Evolutionary conservation across 208 protist genomes (phyloP), one percentile per base, ranked within the genome.

Genomic region (Angomonas desouzai): DNA sequence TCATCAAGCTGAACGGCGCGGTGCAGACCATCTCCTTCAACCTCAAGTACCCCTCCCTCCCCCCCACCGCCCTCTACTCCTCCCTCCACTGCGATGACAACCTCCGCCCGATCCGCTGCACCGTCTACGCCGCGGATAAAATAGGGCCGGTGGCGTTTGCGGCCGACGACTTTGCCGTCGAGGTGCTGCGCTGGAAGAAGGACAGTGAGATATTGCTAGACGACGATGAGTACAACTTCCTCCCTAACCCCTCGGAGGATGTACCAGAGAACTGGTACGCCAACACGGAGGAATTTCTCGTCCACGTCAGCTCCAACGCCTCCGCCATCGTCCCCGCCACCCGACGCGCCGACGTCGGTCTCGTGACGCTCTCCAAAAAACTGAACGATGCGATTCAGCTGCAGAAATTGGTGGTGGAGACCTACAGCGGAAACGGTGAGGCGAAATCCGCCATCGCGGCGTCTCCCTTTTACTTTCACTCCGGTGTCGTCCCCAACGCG

Each of bases 381-480:
- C 6, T 65, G 11, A 65, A 56, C 60, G 48, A 65, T 40, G 48
- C 27, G 25, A 65, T 56, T 55, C 60, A 65, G 9, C 40, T 28
- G 4, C 40, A 55, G 29, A 18, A 27, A 13, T 40, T 56, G 9
- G 11, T 7, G 2, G 60, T 65, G 4, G 11, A 36, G 6, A 38
- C 34, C 6, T n/a, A 62, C 34, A n/a, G 32, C 13, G 36, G 36
- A n/a, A 62, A 18, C 55, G 48, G 27, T 7, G 3, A 48, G 13
- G 23, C 6, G 2, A 58, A 51, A 48, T 6, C 45, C 18, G 75
- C 72, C 27, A 67, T 85, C 18, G 63, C 28, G 9, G 75, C 72
- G 48, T 82, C 76, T 28, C 79, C 79, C 11, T 86, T 77, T 66
- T 0, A 29, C 18, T 86, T 86, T 66, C 43, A 48, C 10, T 68